These are phyloP conservation scores for Triangularia setosa DNA, from an alignment of 2,329 filamentous ascomycete species.

Conservation along the genomic window DNA sequence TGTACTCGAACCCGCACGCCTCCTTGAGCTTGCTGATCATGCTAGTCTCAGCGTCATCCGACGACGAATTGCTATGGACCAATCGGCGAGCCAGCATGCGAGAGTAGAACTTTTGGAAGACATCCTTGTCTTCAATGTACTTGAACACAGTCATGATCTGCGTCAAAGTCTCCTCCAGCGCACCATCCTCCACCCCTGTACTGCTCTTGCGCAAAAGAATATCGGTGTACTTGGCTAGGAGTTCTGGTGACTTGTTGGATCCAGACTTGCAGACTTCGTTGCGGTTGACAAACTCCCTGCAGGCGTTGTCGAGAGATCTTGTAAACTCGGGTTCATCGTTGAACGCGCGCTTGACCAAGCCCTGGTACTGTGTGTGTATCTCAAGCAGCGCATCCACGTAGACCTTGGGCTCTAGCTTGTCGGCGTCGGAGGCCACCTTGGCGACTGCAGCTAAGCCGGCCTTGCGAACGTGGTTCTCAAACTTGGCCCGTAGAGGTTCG, in stretches of 20 bases:
- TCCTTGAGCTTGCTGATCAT: slow-evolving; percentile 99
- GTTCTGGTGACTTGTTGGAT: slow-evolving; percentile 89
- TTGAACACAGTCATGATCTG: slow-evolving; percentile 99
- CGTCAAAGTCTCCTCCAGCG: slow-evolving; percentile 80
- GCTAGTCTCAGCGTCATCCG: slow-evolving; percentile 94
- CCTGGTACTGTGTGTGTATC: slow-evolving; percentile 89
- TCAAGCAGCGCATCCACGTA: slow-evolving; percentile 95
- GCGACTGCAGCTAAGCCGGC: slow-evolving; percentile 84
- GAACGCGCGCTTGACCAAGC: slow-evolving; percentile 87
- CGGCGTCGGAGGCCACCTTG: slow-evolving; percentile 83
- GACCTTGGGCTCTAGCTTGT: slow-evolving; percentile 90
- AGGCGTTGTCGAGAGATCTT: slow-evolving; percentile 91
- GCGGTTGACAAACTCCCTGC: slow-evolving; percentile 95
- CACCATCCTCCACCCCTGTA: slow-evolving; percentile 87
- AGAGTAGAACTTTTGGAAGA: slow-evolving; percentile 99
- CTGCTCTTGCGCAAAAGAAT: slow-evolving; percentile 87
- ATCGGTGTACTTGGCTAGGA: slow-evolving; percentile 94
- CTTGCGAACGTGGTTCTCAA: slow-evolving; percentile 89
- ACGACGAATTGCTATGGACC: slow-evolving; percentile 92
- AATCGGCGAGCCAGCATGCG: slow-evolving; percentile 92
- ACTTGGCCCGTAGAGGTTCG: slow-evolving; percentile 79
- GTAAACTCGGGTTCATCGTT: slow-evolving; percentile 96
- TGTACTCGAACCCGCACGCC: slow-evolving; percentile 97
- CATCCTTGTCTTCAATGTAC: slow-evolving; percentile 99
- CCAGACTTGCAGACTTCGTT: slow-evolving; percentile 94